Conservation (phyloP, 306 rosid species). For the Senna siamea region DNA sequence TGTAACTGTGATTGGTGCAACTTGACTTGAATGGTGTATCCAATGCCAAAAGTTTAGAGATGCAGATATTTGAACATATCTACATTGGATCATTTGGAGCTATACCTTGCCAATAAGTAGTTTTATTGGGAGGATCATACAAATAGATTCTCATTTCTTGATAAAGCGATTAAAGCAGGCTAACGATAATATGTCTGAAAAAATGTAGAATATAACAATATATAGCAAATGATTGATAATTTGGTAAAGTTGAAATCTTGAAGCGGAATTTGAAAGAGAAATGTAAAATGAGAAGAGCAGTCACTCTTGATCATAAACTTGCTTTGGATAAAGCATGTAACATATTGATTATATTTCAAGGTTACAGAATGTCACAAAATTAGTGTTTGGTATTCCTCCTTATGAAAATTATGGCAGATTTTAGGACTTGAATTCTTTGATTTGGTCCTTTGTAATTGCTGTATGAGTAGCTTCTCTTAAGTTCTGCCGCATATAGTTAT, state of each 20-base stretch:
- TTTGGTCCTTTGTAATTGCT: neutral
- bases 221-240: neutral
- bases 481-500: neutral
- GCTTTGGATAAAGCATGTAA: neutral
- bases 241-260: neutral
- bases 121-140: neutral
- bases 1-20: neutral
- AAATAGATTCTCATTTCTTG: neutral
- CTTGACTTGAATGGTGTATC: neutral
- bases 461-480: constrained; percentile 1
- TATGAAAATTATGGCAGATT: constrained; percentile 1
- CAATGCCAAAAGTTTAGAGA: neutral
- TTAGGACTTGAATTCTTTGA: constrained; percentile 1
- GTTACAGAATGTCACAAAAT: neutral
- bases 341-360: neutral
- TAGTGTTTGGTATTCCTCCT: neutral
- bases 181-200: neutral
- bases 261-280: neutral
- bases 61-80: neutral
- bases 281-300: neutral
- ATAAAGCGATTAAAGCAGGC: neutral
- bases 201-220: neutral
- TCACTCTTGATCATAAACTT: neutral
- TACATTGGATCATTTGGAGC: constrained; percentile 6
- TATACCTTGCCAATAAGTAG: neutral